These are phyloP conservation scores for Mortierella sp. DNA, from an alignment of 371 early-diverging fungal species.

Conservation along the genomic window DNA sequence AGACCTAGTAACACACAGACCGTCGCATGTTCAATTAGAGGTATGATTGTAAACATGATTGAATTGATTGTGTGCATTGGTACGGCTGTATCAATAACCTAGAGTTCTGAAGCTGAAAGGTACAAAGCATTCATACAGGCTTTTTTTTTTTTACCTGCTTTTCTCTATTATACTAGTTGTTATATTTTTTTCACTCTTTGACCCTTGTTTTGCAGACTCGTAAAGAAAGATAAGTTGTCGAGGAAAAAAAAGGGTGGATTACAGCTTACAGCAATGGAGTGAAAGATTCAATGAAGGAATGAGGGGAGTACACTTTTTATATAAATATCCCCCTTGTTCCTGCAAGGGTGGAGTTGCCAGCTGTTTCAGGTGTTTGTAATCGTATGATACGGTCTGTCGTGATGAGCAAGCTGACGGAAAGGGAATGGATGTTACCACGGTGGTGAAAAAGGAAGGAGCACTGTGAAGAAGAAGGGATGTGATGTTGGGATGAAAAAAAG, in stretches of 20 bases:
- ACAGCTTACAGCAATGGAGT: too few relatives aligned
- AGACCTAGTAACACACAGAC: background rate
- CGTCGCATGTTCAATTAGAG: background rate
- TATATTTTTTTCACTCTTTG: background rate
- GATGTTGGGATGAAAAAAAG: background rate
- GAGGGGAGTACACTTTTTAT: background rate
- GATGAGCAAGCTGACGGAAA: background rate
- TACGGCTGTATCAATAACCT: too few relatives aligned
- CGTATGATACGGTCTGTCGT: background rate
- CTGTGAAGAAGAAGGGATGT: background rate
- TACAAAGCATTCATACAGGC: background rate
- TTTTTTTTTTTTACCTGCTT: background rate
- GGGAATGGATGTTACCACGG: background rate
- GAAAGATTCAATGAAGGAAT: too few relatives aligned
- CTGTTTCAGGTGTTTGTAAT: background rate
- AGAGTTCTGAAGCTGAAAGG: too few relatives aligned
- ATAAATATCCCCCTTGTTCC: background rate
- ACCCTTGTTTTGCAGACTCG: too few relatives aligned
- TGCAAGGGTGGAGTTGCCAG: background rate
- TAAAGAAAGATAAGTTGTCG: too few relatives aligned
- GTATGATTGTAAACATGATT: background rate
- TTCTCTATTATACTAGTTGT: background rate
- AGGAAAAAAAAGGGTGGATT: too few relatives aligned
- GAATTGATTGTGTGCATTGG: background rate
- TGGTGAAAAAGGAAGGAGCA: constrained; percentile 1